A percentile compares a stretch with the other conserved stretches of the same genome.
Conservation (phyloP, 2,329 filamentous ascomycete genomes). For the Beauveria rudraprayagi region DNA sequence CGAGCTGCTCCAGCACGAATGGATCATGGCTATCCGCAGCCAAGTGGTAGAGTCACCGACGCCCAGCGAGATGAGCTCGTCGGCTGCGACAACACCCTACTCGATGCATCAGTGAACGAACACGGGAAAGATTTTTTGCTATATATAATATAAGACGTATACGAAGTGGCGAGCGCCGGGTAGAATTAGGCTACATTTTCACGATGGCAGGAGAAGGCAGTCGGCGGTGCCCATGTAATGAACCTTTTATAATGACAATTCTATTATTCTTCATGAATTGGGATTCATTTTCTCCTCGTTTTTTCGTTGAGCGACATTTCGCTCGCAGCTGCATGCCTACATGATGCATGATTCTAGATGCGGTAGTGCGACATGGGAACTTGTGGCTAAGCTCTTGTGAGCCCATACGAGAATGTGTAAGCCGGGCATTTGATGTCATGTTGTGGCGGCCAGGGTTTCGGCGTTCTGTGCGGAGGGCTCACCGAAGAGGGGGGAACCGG, state of each 20-base stretch:
- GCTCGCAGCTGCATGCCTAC: no score
- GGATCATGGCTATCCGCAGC: constrained; percentile 63
- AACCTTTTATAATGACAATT: background rate
- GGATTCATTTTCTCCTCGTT: background rate
- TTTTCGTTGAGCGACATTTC: no score
- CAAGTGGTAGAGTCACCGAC: constrained; percentile 58
- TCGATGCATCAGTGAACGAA: constrained; percentile 13
- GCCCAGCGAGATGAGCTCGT: constrained; percentile 46
- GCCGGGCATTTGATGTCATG: background rate
- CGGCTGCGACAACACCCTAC: constrained; percentile 28
- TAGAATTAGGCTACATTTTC: background rate
- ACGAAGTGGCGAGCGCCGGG: background rate
- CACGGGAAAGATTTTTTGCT: background rate
- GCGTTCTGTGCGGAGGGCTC: background rate
- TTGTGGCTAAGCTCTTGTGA: background rate
- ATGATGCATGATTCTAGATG: background rate
- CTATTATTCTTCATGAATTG: background rate
- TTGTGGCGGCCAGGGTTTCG: background rate
- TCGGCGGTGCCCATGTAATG: background rate
- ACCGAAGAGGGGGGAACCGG: constrained; percentile 6
- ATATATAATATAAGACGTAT: background rate
- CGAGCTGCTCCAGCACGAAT: constrained; percentile 88
- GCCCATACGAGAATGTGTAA: background rate
- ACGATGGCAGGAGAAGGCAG: background rate
- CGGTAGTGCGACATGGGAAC: background rate